Conservation (phyloP, 331 rosid species). For the Rhamnella rubrinervis region DNA sequence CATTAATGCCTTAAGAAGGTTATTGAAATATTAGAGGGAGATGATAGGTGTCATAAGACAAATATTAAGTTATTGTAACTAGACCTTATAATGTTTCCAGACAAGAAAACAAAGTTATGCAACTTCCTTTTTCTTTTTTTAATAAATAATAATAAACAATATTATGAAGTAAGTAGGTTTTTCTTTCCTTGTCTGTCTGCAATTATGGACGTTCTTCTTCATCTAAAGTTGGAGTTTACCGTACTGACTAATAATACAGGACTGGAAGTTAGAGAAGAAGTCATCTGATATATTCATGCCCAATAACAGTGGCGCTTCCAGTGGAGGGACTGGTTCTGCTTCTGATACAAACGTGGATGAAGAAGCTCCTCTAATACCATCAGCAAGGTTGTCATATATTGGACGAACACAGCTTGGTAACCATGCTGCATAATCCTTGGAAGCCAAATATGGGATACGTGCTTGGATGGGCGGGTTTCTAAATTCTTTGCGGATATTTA, state of each 20-base stretch:
- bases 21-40: too few species aligned
- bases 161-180: too few species aligned
- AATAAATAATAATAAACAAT: too few species aligned
- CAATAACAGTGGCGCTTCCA: constrained; percentile 18
- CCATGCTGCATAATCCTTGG: constrained; percentile 38
- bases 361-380: constrained; percentile 73
- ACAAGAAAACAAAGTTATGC: not conserved
- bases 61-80: too few species aligned
- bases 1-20: not conserved
- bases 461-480: constrained; percentile 12
- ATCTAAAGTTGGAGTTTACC: constrained; percentile 6
- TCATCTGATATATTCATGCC: constrained; percentile 64
- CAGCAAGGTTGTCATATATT: constrained; percentile 73
- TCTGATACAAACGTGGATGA: constrained; percentile 46
- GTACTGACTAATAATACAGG: constrained; percentile 47
- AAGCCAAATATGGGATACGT: constrained; percentile 8
- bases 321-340: constrained; percentile 45
- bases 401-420: constrained; percentile 63
- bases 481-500: constrained; percentile 34
- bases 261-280: constrained; percentile 89
- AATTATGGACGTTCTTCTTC: not conserved
- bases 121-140: too few species aligned
- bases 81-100: not conserved
- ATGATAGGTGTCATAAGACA: too few species aligned
- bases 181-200: too few species aligned